These are phyloP conservation scores for Saturnispora serradocipensis DNA, from an alignment of 805 yeast species.

Conservation along the genomic window DNA sequence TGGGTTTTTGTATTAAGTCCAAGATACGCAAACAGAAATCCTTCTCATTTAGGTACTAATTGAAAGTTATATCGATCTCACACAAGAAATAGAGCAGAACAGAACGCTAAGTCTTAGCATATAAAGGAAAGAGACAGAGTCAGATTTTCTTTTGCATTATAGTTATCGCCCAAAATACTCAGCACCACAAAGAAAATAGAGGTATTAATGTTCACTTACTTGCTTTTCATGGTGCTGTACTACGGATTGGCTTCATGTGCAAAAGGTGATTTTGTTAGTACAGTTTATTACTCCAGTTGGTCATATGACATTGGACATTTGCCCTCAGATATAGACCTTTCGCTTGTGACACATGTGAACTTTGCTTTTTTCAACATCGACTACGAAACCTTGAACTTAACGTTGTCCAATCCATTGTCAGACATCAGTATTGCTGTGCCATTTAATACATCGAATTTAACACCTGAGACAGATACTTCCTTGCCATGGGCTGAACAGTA, in stretches of 20 bases:
- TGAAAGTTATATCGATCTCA: too few relatives aligned
- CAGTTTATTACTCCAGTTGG: conserved; percentile 52
- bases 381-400: conserved; percentile 40
- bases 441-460: conserved; percentile 5
- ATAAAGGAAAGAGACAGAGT: too few relatives aligned
- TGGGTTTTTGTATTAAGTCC: too few relatives aligned
- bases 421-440: conserved; percentile 36
- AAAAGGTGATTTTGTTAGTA: conserved; percentile 1
- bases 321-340: conserved; percentile 54
- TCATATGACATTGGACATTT: conserved; percentile 54
- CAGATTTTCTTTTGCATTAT: too few relatives aligned
- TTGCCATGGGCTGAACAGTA: background rate
- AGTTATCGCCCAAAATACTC: too few relatives aligned
- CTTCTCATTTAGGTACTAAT: too few relatives aligned
- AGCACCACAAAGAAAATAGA: too few relatives aligned
- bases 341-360: conserved; percentile 53
- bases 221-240: background rate
- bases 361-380: conserved; percentile 70
- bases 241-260: background rate
- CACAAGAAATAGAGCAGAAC: too few relatives aligned
- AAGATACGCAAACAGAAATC: too few relatives aligned
- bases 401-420: conserved; percentile 49
- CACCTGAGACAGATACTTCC: background rate
- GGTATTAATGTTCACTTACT: background rate
- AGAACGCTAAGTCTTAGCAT: too few relatives aligned